Percentiles rank a stretch among this genome's conserved stretches.
These are phyloP conservation scores for Priceomyces medius DNA, from an alignment of 805 yeast genomes.

Conservation along the genomic window DNA sequence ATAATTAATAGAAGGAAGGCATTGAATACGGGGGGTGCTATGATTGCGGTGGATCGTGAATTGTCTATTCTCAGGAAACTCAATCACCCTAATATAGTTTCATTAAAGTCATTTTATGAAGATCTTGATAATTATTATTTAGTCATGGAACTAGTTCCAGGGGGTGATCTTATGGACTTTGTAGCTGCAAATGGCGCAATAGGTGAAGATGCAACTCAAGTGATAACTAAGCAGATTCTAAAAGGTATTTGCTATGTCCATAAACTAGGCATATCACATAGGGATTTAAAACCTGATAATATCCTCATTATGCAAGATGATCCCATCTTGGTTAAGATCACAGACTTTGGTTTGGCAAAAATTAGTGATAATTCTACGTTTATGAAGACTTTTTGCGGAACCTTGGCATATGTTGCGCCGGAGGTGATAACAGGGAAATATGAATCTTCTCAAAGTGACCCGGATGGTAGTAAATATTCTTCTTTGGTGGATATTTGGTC, in stretches of 20 bases:
- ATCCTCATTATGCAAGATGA: conserved; percentile 86
- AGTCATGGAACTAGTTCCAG: conserved; percentile 94
- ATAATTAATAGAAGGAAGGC: conserved; percentile 78
- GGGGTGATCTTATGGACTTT: conserved; percentile 98
- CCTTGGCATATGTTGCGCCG: conserved; percentile 95
- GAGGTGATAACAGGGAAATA: conserved; percentile 70
- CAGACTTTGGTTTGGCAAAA: conserved; percentile 96
- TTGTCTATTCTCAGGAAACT: conserved; percentile 73
- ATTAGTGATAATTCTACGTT: conserved; percentile 78
- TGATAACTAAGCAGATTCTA: conserved; percentile 79
- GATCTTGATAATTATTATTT: conserved; percentile 78
- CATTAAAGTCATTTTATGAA: conserved; percentile 79
- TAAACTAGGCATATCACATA: conserved; percentile 85
- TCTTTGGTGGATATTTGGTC: conserved; percentile 97
- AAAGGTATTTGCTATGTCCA: conserved; percentile 88
- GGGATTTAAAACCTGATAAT: conserved; percentile 96
- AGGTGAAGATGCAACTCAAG: conserved; percentile 87
- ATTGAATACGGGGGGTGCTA: conserved; percentile 65
- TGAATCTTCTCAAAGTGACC: conserved; percentile 32
- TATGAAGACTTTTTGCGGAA: conserved; percentile 97
- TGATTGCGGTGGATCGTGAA: conserved; percentile 84
- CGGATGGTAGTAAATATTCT: conserved; percentile 50
- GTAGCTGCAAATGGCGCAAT: conserved; percentile 90
- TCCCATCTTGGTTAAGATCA: conserved; percentile 87
- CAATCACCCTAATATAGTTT: conserved; percentile 83